Evolutionary conservation across 768 basidiomycete genomes (phyloP).

Genomic region (Mycena haematopus): DNA sequence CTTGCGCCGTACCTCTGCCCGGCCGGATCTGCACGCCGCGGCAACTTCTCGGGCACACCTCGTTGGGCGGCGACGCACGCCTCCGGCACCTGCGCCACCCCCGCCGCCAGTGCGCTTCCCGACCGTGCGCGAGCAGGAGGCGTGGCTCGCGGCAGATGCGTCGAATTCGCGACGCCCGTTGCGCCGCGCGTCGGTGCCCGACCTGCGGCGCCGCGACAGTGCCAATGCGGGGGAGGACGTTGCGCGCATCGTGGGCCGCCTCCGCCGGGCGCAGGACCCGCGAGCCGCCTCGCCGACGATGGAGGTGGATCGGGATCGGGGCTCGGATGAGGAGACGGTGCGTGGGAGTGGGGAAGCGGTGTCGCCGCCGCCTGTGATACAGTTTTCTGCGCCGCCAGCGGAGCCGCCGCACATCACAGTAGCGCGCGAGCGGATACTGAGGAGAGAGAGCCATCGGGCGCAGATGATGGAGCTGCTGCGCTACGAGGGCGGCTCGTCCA

Average conservation of each 20-base stretch:
- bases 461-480: neutral
- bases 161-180: neutral
- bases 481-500: no score
- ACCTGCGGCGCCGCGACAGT: neutral
- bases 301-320: neutral
- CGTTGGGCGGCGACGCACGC: neutral
- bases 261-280: neutral
- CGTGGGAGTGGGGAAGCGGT: neutral
- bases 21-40: neutral
- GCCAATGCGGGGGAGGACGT: neutral
- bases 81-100: neutral
- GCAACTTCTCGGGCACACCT: slow-evolving; percentile 8
- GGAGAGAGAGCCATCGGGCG: neutral
- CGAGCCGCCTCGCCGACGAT: neutral
- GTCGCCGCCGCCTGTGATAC: neutral
- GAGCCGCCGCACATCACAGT: slow-evolving; percentile 1
- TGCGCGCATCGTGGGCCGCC: neutral
- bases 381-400: neutral
- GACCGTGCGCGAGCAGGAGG: slow-evolving; percentile 13
- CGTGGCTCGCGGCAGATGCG: slow-evolving; percentile 10
- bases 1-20: slow-evolving; percentile 11
- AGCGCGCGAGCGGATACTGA: neutral
- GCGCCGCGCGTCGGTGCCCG: slow-evolving; percentile 3
- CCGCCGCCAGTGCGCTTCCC: slow-evolving; percentile 5
- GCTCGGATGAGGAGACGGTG: slow-evolving; percentile 1